These are phyloP conservation scores for Penicillium ochrochloron DNA, from an alignment of 495 filamentous ascomycete genomes.

Conservation along the genomic window DNA sequence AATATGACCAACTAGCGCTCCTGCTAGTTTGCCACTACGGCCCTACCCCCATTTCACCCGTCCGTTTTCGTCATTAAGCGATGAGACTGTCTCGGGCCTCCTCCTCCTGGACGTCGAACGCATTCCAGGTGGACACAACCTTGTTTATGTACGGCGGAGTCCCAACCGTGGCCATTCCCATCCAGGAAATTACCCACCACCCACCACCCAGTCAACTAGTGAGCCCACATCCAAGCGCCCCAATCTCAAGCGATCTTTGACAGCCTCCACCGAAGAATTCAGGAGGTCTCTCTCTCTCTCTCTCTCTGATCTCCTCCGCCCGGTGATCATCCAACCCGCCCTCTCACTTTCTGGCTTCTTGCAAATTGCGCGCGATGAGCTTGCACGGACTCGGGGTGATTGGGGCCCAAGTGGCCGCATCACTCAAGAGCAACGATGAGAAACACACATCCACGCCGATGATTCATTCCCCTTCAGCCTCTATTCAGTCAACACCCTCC, in stretches of 20 bases:
- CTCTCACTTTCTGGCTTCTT: not conserved
- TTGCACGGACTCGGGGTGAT: slow-evolving; percentile 40
- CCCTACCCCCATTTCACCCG: not conserved
- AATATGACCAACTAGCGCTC: not conserved
- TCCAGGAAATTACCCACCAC: slow-evolving; percentile 23
- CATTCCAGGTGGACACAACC: slow-evolving; percentile 36
- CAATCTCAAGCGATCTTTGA: slow-evolving; percentile 20
- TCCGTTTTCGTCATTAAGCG: slow-evolving; percentile 23
- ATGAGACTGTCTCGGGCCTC: slow-evolving; percentile 27
- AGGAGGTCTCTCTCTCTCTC: slow-evolving; percentile 16
- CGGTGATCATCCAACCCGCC: not conserved
- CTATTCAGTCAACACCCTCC: slow-evolving; percentile 29
- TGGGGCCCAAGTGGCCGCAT: slow-evolving; percentile 38
- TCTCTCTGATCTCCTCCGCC: not conserved
- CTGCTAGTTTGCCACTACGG: slow-evolving; percentile 6
- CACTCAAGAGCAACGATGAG: slow-evolving; percentile 34
- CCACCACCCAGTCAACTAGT: slow-evolving; percentile 10
- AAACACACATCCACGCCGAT: slow-evolving; percentile 23
- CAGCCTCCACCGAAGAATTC: slow-evolving; percentile 10
- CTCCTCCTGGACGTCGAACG: slow-evolving; percentile 26
- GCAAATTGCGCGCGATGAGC: slow-evolving; percentile 28
- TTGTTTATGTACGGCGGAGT: slow-evolving; percentile 37
- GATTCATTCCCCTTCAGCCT: slow-evolving; percentile 18
- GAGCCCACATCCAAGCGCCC: slow-evolving; percentile 16
- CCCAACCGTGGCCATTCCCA: slow-evolving; percentile 28